phyloP scores from a whole-genome alignment of 2,329 filamentous ascomycete species.

The Zymoseptoria crescenta region DNA sequence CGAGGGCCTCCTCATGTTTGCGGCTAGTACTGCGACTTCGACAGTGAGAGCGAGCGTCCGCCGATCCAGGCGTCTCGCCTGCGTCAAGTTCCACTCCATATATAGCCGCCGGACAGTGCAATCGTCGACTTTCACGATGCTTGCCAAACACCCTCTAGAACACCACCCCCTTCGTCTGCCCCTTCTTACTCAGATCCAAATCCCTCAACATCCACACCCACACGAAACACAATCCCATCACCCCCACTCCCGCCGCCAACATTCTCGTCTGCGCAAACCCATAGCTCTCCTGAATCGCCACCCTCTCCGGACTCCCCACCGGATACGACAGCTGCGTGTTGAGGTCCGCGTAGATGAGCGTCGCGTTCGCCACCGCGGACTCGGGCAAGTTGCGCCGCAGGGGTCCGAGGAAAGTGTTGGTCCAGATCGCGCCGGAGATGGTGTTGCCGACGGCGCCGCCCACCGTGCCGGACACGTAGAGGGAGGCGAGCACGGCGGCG shows the following conservation, averaged over 20 bases:
- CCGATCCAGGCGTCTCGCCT: too few relatives aligned
- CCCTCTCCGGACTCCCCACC: constrained; percentile 34
- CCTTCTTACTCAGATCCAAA: constrained; percentile 28
- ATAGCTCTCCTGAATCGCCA: constrained; percentile 42
- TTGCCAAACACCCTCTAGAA: constrained; percentile 10
- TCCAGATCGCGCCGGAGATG: constrained; percentile 31
- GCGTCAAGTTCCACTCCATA: too few relatives aligned
- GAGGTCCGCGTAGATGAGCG: constrained; percentile 33
- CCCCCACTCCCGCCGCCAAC: constrained; percentile 31
- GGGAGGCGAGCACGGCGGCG: constrained; percentile 31
- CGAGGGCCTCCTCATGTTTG: too few relatives aligned
- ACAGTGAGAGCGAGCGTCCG: too few relatives aligned
- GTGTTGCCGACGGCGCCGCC: constrained; percentile 30
- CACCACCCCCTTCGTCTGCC: constrained; percentile 31
- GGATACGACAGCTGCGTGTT: constrained; percentile 34
- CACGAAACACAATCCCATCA: constrained; percentile 24
- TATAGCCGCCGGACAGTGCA: too few relatives aligned
- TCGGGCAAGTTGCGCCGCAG: constrained; percentile 38
- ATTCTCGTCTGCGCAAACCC: constrained; percentile 40
- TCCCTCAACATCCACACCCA: constrained; percentile 27
- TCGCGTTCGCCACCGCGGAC: constrained; percentile 25
- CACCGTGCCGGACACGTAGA: constrained; percentile 26
- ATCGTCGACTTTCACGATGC: neutral
- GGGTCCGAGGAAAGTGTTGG: constrained; percentile 17
- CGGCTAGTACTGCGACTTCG: too few relatives aligned